Conservation (phyloP, 2,329 filamentous ascomycete genomes). For the Penicillium sp. region DNA sequence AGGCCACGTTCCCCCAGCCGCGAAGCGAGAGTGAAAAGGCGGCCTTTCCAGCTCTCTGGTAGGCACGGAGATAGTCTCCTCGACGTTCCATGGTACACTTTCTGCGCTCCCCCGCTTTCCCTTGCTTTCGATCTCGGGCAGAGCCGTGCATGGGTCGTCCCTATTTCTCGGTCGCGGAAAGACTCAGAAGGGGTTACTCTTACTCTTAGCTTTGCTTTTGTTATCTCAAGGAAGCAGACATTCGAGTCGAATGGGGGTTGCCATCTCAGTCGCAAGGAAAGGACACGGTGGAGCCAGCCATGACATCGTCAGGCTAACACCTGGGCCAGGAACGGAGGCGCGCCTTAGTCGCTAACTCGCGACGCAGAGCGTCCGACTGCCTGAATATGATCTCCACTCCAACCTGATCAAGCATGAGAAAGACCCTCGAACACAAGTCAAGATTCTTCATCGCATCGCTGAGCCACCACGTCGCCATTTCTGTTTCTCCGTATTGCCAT, state of each 20-base stretch:
- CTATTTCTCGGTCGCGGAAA: constrained; percentile 1
- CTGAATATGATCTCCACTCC: not conserved
- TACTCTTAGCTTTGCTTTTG: not conserved
- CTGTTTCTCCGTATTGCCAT: not conserved
- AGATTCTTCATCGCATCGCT: not conserved
- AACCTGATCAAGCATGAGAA: not conserved
- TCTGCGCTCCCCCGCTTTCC: constrained; percentile 30
- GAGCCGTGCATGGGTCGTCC: constrained; percentile 26
- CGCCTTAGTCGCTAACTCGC: not conserved
- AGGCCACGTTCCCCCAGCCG: constrained; percentile 2
- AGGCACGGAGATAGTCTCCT: constrained; percentile 6
- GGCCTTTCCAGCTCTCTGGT: constrained; percentile 1
- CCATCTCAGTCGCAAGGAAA: constrained; percentile 1
- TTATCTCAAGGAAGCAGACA: not conserved
- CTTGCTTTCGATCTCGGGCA: constrained; percentile 34
- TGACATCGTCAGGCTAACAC: not conserved
- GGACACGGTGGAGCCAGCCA: not conserved
- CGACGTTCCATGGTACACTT: constrained; percentile 28
- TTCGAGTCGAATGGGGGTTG: not conserved
- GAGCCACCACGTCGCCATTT: constrained; percentile 1
- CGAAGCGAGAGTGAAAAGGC: constrained; percentile 1
- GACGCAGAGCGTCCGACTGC: not conserved
- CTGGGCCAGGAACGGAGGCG: not conserved
- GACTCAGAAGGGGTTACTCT: not conserved
- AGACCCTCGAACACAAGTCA: not conserved